Base-by-base conservation (phyloP, 1,139 yeast species). In the Entelexis sorbosivorans region DNA sequence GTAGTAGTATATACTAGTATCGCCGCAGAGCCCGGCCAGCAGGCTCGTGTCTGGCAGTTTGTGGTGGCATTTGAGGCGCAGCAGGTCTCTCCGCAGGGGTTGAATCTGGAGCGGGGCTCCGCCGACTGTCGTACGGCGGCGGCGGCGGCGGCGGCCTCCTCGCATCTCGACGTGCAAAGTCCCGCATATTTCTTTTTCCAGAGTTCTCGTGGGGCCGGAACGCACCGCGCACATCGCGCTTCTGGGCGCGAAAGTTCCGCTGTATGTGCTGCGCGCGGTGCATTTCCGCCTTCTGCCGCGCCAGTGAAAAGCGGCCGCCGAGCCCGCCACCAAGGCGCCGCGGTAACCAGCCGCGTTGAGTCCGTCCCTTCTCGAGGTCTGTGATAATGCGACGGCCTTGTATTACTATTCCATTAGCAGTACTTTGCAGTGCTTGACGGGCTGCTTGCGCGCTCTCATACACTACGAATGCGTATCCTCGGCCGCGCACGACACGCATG, bases 381-480 rank as follows among this genome's bases (percentile, higher is more conserved):
- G 84, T 87, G 22, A 87, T 66, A 4, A 83, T 72, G 6, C 74
- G 70, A 43, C 88, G 69, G 8, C 73, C 77, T 33, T 73, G 70
- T 19, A 80, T 64, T 14, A 64, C 76, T 26, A 77, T 64, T 0
- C 86, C 78, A 31, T 81, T 77, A 0, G 47, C 44, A 34, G 78
- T 74, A 38, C 74, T 79, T 33, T 73, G 70, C n/a, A 75, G 73
- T 14, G 93, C 88, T 1, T 65, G 61, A 54, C 72, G 73, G 56
- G 83, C 82, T 60, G 77, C 84, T 17, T 66, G 61, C 51, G 76
- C 82, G 60, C 77, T 84, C 17, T 66, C 61, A 65, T 77, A 89
- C 5, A 82, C 82, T 1, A 89, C 71, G 64, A 91, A 91, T 1
- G 85, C 97, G 63, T 91, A 91, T 0, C 97, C 97, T 54, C 79